Evolutionary conservation across 2,329 filamentous ascomycete species (phyloP).

Genomic region (Trichoderma sp.): DNA sequence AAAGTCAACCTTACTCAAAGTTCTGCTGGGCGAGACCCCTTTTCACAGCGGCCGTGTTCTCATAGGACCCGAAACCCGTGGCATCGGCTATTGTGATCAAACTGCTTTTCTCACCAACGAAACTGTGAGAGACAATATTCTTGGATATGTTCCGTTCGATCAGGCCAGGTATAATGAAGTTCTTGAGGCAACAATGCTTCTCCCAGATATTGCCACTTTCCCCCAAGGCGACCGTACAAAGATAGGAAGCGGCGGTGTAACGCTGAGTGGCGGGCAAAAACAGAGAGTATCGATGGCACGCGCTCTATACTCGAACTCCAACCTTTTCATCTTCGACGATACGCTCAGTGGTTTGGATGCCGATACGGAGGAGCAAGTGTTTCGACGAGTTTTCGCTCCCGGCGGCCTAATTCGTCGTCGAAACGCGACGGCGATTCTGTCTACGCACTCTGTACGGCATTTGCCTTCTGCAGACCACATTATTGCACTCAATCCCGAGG

Average conservation of each 20-base stretch:
- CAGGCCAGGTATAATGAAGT: constrained; percentile 38
- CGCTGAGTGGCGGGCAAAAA: constrained; percentile 45
- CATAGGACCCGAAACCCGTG: background rate
- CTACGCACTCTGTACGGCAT: constrained; percentile 37
- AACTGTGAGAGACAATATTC: constrained; percentile 41
- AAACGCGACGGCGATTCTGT: constrained; percentile 44
- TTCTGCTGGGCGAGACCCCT: constrained; percentile 36
- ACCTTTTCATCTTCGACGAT: constrained; percentile 64
- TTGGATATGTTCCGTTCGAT: constrained; percentile 37
- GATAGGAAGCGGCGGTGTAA: constrained; percentile 45
- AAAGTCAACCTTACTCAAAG: constrained; percentile 41
- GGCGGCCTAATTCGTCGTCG: constrained; percentile 43
- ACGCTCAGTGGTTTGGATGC: constrained; percentile 47
- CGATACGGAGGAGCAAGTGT: constrained; percentile 47
- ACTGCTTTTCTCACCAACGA: constrained; percentile 37
- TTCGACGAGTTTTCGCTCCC: constrained; percentile 43
- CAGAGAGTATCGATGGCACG: constrained; percentile 90
- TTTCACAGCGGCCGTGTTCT: constrained; percentile 25
- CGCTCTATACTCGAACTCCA: constrained; percentile 90
- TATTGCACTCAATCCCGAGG: constrained; percentile 45
- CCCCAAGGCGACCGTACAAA: constrained; percentile 40
- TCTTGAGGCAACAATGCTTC: constrained; percentile 37
- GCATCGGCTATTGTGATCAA: constrained; percentile 38
- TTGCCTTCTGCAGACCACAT: constrained; percentile 47
- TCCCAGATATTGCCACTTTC: constrained; percentile 34